Base-by-base conservation (phyloP, 768 basidiomycete species). In the Tylopilus plumbeoviolaceoides region DNA sequence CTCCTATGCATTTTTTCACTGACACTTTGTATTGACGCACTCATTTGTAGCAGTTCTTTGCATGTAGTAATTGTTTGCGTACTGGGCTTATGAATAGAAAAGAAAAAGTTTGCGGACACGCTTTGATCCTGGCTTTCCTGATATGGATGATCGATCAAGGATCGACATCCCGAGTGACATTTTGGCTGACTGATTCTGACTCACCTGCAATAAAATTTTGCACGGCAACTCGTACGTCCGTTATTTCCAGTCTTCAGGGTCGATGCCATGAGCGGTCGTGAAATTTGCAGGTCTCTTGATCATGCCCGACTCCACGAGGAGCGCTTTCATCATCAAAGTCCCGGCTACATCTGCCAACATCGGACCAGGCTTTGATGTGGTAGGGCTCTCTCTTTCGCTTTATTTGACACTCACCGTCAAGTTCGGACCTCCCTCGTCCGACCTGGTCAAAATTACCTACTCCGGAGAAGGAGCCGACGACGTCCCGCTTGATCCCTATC, bases 301-400 rank as follows among this genome's bases (percentile, higher is more conserved):
- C 55, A 69, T 71, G 69, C 43, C 61, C 25, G 40, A 43, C 39
- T 36, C 35, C 15, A 23, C 48, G 55, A 58, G 59, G 47, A 50
- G 39, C n/a, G 46, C 62, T 11, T 81, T 93, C 72, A 78, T 75
- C 35, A 91, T 99, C 70, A 81, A 78, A 57, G 88, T 98, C 48
- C 95, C 95, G 10, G 93, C 93, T n/a, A 98, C 95, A 2, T 94
- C 95, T 57, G 95, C 95, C 59, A 99, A 99, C 75, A 94, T 99
- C 65, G 95, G 95, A 3, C 95, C 95, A 38, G 95, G 95, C 23
- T 99, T 99, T 72, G 97, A 99, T 70, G 97, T 98, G 57, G 93
- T 98, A 59, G 97, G 97, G n/a, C 86, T 99, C 57, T 95, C 95
- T 0, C 84, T 98, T 21, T 92, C 91, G 1, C 81, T 97, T 28